phyloP scores from a whole-genome alignment of 2,329 filamentous ascomycete genomes.

The Beauveria asiatica region DNA sequence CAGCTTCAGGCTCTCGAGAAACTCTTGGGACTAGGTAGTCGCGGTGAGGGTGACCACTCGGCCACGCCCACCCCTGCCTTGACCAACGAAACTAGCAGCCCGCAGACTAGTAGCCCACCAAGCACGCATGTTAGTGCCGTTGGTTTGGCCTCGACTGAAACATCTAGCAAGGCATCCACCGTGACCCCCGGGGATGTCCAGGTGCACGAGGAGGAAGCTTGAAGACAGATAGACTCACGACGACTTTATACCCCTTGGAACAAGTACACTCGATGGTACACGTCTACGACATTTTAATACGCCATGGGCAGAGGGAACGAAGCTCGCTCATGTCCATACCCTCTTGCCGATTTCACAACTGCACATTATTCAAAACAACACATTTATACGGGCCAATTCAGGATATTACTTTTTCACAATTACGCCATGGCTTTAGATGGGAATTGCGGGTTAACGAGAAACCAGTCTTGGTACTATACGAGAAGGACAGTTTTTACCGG shows the following conservation, averaged over 20 bases:
- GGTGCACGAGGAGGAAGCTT: conserved; percentile 26
- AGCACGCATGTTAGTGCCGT: conserved; percentile 53
- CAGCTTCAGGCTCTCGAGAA: conserved; percentile 39
- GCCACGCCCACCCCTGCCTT: conserved; percentile 56
- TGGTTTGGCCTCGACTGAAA: conserved; percentile 27
- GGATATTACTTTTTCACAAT: conserved; percentile 5
- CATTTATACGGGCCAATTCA: conserved; percentile 9
- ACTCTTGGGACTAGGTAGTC: conserved; percentile 19
- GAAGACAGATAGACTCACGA: conserved; percentile 10
- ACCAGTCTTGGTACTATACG: conserved; percentile 4
- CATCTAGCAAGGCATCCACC: conserved; percentile 17
- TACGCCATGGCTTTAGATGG: conserved; percentile 6
- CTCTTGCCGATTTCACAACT: conserved; percentile 9
- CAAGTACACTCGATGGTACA: conserved; percentile 12
- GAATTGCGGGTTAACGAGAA: conserved; percentile 6
- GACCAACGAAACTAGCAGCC: conserved; percentile 61
- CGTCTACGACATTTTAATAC: conserved; percentile 17
- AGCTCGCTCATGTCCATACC: conserved; percentile 9
- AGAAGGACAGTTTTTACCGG: neutral
- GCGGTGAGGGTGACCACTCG: conserved; percentile 32
- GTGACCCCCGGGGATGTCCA: conserved; percentile 13
- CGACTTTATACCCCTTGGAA: conserved; percentile 10
- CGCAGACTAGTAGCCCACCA: conserved; percentile 56
- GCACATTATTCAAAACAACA: conserved; percentile 10
- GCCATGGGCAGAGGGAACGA: conserved; percentile 6